A percentile compares a stretch with the other conserved stretches of the same genome.
phyloP scores from a whole-genome alignment of 2,329 filamentous ascomycete species.

The Phoma sp. region DNA sequence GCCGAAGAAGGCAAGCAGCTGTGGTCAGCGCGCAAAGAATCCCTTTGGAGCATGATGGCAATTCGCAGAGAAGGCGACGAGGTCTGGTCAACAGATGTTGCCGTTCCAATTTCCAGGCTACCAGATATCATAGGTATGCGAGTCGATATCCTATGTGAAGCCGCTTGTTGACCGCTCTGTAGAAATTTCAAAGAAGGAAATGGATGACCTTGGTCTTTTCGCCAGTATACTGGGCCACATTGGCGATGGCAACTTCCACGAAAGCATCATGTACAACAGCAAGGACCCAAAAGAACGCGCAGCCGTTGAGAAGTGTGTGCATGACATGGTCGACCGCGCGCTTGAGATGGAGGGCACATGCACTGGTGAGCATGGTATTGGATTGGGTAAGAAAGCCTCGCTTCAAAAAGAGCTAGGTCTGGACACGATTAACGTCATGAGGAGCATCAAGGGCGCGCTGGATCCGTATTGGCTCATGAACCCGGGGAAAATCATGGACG shows the following conservation, averaged over 20 bases:
- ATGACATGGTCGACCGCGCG: slow-evolving; percentile 89
- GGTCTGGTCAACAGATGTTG: slow-evolving; percentile 68
- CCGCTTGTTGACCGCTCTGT: slow-evolving; percentile 32
- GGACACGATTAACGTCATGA: slow-evolving; percentile 85
- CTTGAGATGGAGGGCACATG: slow-evolving; percentile 94
- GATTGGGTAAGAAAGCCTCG: slow-evolving; percentile 83
- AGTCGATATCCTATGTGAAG: neutral
- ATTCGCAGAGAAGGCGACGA: slow-evolving; percentile 62
- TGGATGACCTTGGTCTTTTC: slow-evolving; percentile 85
- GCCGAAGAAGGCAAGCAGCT: slow-evolving; percentile 61
- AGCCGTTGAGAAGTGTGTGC: slow-evolving; percentile 80
- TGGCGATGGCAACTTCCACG: slow-evolving; percentile 94
- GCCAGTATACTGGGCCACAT: slow-evolving; percentile 89
- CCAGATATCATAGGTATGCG: slow-evolving; percentile 66
- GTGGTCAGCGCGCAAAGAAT: slow-evolving; percentile 67
- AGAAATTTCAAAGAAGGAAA: slow-evolving; percentile 86
- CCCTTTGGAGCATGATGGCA: slow-evolving; percentile 66
- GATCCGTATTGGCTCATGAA: slow-evolving; percentile 92
- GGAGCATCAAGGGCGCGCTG: slow-evolving; percentile 78
- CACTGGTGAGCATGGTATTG: slow-evolving; percentile 87
- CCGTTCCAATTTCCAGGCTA: slow-evolving; percentile 65
- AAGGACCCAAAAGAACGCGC: slow-evolving; percentile 71
- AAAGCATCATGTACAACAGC: slow-evolving; percentile 86
- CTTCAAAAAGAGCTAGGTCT: slow-evolving; percentile 79
- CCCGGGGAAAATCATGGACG: slow-evolving; percentile 87